Percentiles rank a stretch among this genome's conserved stretches.
phyloP scores from a whole-genome alignment of 148 eudicot genomes.

The Fallopia convolvulus region DNA sequence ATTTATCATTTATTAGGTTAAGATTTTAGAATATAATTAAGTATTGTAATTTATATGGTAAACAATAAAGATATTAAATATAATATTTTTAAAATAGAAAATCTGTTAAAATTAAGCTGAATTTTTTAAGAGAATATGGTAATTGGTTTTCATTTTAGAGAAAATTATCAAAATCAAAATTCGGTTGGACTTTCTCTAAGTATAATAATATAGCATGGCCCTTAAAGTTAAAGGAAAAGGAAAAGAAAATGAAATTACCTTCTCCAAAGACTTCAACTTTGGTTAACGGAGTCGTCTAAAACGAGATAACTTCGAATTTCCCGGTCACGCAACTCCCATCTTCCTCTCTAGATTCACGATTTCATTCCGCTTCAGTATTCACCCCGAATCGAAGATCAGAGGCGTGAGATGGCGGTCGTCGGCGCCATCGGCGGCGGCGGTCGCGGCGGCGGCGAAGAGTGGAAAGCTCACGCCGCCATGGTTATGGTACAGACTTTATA shows the following conservation, averaged over 20 bases:
- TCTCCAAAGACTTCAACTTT: not conserved
- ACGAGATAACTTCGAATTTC: not conserved
- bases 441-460: conserved; percentile 27
- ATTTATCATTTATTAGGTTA: too few relatives aligned
- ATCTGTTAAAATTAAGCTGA: too few relatives aligned
- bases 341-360: not conserved
- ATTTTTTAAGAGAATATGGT: too few relatives aligned
- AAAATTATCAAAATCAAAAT: too few relatives aligned
- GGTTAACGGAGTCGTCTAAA: not conserved
- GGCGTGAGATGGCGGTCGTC: conserved; percentile 13
- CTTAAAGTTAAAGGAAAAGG: too few relatives aligned
- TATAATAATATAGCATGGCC: too few relatives aligned
- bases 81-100: too few relatives aligned
- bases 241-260: not conserved
- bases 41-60: too few relatives aligned
- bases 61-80: too few relatives aligned
- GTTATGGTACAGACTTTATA: conserved; percentile 52
- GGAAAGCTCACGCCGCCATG: conserved; percentile 64
- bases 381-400: not conserved
- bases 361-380: not conserved
- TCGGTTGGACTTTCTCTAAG: too few relatives aligned
- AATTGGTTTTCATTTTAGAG: too few relatives aligned
- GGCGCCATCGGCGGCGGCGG: conserved; percentile 13
- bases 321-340: not conserved
- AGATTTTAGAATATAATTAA: too few relatives aligned